Percentiles rank a stretch among this genome's conserved stretches.
Conservation (phyloP, 225 moss, liverwort and hornwort genomes). For the Bryoerythrophyllum caledonicum region DNA sequence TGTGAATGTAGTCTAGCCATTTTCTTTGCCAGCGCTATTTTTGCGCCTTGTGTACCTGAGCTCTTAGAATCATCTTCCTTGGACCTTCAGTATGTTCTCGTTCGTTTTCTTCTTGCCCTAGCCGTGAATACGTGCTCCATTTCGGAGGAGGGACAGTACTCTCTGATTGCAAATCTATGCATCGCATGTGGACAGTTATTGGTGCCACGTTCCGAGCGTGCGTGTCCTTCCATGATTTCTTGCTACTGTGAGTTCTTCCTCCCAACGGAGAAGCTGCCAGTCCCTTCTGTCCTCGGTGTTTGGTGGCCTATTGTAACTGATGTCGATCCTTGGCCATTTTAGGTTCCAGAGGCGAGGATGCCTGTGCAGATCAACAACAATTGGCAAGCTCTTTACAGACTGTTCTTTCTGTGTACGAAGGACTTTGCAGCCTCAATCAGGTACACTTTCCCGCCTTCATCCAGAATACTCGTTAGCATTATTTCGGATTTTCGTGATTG, state of each 20-base stretch:
- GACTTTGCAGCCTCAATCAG: constrained; percentile 63
- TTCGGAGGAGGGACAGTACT: neutral
- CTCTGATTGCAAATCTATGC: constrained; percentile 16
- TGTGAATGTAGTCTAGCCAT: constrained; percentile 17
- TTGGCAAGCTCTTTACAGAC: constrained; percentile 57
- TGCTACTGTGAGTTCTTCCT: constrained; percentile 5
- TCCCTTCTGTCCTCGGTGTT: constrained; percentile 9
- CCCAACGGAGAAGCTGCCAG: constrained; percentile 4
- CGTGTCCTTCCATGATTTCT: constrained; percentile 14
- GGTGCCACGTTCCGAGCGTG: constrained; percentile 10
- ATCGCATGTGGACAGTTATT: neutral
- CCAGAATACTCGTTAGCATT: constrained; percentile 9
- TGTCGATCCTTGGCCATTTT: constrained; percentile 27
- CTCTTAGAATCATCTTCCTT: neutral
- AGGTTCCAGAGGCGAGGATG: constrained; percentile 41
- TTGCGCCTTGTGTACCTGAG: constrained; percentile 10
- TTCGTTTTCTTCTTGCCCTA: constrained; percentile 18
- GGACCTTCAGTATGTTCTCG: neutral
- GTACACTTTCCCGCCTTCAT: constrained; percentile 21
- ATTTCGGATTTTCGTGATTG: neutral
- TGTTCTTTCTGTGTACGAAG: constrained; percentile 58
- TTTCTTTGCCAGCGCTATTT: neutral
- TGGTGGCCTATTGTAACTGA: constrained; percentile 32
- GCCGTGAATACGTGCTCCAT: constrained; percentile 2
- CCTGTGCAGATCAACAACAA: constrained; percentile 42